Conservation (phyloP, 345 rosid species). For the Citrus sinensis region DVS_A1.0 CM039168.1:6129501-6130000, state of each 20-base stretch:
- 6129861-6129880: conserved; percentile 29
- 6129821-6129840: conserved; percentile 31
- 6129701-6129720: neutral
- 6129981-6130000: conserved; percentile 3
- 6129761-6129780: conserved; percentile 10
- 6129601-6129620: neutral
- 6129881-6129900: conserved; percentile 34
- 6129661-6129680: neutral
- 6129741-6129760: neutral
- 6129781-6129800: conserved; percentile 20
- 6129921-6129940: conserved; percentile 33
- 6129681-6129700: neutral
- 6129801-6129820: conserved; percentile 19
- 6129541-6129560: too few relatives aligned
- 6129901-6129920: conserved; percentile 35
- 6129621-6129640: neutral
- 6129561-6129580: too few relatives aligned
- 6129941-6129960: conserved; percentile 22
- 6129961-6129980: neutral
- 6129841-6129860: conserved; percentile 31
- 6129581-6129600: neutral
- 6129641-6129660: neutral
- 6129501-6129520: neutral
- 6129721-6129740: neutral
- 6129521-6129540: too few relatives aligned